Conservation (phyloP, 371 early-diverging fungal species). For the Massospora cicadina region DNA sequence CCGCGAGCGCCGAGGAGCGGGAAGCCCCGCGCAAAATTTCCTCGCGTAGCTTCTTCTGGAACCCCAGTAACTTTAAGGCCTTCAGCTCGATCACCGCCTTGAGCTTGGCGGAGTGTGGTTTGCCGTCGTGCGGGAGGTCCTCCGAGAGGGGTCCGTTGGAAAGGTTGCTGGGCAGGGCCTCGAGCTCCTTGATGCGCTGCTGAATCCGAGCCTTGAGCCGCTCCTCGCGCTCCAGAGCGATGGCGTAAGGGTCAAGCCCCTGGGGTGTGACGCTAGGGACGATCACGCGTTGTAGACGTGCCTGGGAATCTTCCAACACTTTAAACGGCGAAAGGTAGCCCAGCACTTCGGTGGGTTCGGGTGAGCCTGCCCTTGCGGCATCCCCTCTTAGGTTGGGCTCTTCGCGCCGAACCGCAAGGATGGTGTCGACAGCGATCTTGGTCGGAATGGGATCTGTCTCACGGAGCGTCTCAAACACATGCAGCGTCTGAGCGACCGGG, state of each 20-base stretch:
- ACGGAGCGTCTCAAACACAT: not conserved
- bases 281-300: constrained; percentile 42
- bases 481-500: not conserved
- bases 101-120: constrained; percentile 27
- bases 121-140: constrained; percentile 13
- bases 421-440: not conserved
- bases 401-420: not conserved
- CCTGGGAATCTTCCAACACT: constrained; percentile 27
- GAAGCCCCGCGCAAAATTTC: constrained; percentile 50
- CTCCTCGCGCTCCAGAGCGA: constrained; percentile 58
- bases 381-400: not conserved
- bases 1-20: constrained; percentile 49
- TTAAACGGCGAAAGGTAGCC: constrained; percentile 26
- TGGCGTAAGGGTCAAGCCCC: constrained; percentile 52
- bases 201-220: constrained; percentile 39
- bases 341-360: not conserved
- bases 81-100: constrained; percentile 67
- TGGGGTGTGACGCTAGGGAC: constrained; percentile 57
- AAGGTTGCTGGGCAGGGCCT: constrained; percentile 34
- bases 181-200: constrained; percentile 58
- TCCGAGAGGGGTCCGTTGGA: constrained; percentile 21
- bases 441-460: not conserved
- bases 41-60: constrained; percentile 39
- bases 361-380: not conserved
- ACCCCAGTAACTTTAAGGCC: constrained; percentile 16